phyloP scores from a whole-genome alignment of 108 stramenopile genomes.

The Ochromonas danica region DNA sequence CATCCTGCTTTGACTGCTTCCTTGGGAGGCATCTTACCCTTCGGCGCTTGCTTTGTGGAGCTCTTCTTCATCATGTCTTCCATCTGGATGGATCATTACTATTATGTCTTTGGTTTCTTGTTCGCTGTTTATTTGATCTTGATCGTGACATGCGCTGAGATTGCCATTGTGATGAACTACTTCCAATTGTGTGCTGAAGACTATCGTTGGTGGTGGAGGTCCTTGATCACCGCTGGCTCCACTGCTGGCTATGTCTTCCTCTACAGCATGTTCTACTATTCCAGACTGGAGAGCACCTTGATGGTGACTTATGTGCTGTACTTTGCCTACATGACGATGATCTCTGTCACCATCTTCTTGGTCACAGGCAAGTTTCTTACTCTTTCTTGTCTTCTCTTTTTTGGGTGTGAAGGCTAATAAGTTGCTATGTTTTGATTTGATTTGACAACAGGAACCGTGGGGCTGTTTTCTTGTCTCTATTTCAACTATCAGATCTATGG shows the following conservation, averaged over 20 bases:
- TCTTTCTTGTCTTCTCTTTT: not conserved
- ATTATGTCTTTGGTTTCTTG: slow-evolving; percentile 99
- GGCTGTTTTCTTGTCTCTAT: slow-evolving; percentile 76
- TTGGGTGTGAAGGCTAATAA: not conserved
- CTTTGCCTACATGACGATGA: slow-evolving; percentile 96
- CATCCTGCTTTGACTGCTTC: slow-evolving; percentile 67
- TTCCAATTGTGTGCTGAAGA: slow-evolving; percentile 98
- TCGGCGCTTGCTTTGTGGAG: slow-evolving; percentile 97
- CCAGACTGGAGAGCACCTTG: slow-evolving; percentile 74
- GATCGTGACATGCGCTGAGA: slow-evolving; percentile 87
- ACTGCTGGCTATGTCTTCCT: slow-evolving; percentile 89
- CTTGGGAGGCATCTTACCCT: slow-evolving; percentile 93
- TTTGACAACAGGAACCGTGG: slow-evolving; percentile 61
- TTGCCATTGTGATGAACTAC: slow-evolving; percentile 93
- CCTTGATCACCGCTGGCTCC: slow-evolving; percentile 86
- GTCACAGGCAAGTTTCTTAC: slow-evolving; percentile 72
- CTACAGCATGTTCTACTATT: slow-evolving; percentile 95
- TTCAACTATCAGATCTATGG: slow-evolving; percentile 93
- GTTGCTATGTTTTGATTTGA: not conserved
- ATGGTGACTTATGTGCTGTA: slow-evolving; percentile 89
- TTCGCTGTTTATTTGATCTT: slow-evolving; percentile 87
- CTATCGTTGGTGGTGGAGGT: slow-evolving; percentile 99
- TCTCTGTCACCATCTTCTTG: slow-evolving; percentile 77
- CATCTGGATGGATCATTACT: slow-evolving; percentile 95
- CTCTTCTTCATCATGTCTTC: slow-evolving; percentile 97